Percentiles rank a stretch among this genome's conserved stretches.
Conservation (phyloP, 805 yeast species). For the Wickerhamiella kazuoi region DNA sequence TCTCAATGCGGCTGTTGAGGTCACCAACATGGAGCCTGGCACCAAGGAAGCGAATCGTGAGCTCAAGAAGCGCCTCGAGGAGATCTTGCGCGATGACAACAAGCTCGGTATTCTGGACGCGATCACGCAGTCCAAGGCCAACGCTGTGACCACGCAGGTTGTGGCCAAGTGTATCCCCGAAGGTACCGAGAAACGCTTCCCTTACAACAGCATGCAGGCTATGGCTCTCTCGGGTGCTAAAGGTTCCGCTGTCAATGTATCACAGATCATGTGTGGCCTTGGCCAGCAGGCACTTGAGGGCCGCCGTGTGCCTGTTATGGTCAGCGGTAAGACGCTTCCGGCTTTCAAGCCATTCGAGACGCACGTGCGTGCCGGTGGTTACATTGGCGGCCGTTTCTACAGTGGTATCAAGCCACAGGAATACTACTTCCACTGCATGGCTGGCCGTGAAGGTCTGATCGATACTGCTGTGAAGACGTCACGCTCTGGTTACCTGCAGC, state of each 20-base stretch:
- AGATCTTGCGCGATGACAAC: conserved; percentile 80
- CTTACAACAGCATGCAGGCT: conserved; percentile 92
- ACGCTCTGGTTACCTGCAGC: conserved; percentile 92
- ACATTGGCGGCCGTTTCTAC: conserved; percentile 89
- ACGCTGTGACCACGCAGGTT: conserved; percentile 82
- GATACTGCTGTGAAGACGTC: conserved; percentile 99
- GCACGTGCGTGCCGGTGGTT: conserved; percentile 97
- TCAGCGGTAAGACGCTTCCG: conserved; percentile 91
- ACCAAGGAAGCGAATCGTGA: conserved; percentile 45
- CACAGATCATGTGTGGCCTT: conserved; percentile 96
- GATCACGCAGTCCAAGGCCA: conserved; percentile 82
- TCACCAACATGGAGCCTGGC: conserved; percentile 52
- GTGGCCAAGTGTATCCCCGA: conserved; percentile 88
- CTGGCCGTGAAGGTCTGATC: conserved; percentile 98
- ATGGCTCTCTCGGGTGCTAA: conserved; percentile 99
- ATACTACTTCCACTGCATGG: conserved; percentile 99
- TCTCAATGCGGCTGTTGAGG: conserved; percentile 84
- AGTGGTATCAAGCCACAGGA: conserved; percentile 97
- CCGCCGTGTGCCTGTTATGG: conserved; percentile 98
- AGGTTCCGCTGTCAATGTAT: conserved; percentile 95
- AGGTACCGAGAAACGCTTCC: conserved; percentile 91
- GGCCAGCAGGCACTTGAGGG: conserved; percentile 99
- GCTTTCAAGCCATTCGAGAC: conserved; percentile 94
- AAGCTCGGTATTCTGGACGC: conserved; percentile 92
- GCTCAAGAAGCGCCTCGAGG: conserved; percentile 75